Base-by-base conservation (phyloP, 2,329 filamentous ascomycete genomes). In the Aplosporella prunicola region DNA sequence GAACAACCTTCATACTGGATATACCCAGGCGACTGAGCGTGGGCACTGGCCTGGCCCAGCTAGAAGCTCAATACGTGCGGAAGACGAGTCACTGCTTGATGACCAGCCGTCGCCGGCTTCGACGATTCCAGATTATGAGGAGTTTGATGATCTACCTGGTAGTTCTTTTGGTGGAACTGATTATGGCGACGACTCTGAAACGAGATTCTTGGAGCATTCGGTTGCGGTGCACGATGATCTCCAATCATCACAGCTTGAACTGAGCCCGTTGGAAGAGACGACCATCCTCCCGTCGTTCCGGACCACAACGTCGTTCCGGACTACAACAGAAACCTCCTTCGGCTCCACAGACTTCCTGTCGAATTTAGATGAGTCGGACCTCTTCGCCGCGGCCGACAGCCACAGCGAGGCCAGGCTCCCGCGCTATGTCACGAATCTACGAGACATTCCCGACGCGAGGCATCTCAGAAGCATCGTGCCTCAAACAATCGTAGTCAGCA, bases 191-290 rank as follows among this genome's bases (percentile, higher is more conserved):
- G 48, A 52, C 7, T 42, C 39, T 48, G 13, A 64, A 7, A 55
- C 74, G 3, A 71, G 78, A 40, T 93, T 91, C 55, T 82, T 85
- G 49, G 75, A 91, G 45, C 76, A 89, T 50, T 91, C 85, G 0
- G 70, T 93, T 32, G 73, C 77, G 2, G 62, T 80, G 10, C 76
- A 93, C 52, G 71, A 83, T 44, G 72, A 76, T 10, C 57, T 81
- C 4, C 60, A 72, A 1, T 81, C 78, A 0, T 82, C 79, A 1
- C 72, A 81, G 42, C 62, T 54, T 18, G 35, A 46, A 1, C 20
- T 29, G 6, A 17, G 9, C 13, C 10, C 13, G 30, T 10, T 17
- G 23, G 39, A 61, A 32, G 49, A 51, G 11, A 57, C 56, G 6
- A 51, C 49, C 41, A 48, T 46, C 6, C 51, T 51, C 0, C 46